A percentile compares a stretch with the other conserved stretches of the same genome.
These are phyloP conservation scores for Chlamydomonas asymmetrica DNA, from an alignment of 139 green algal genomes.

Conservation along the genomic window DNA sequence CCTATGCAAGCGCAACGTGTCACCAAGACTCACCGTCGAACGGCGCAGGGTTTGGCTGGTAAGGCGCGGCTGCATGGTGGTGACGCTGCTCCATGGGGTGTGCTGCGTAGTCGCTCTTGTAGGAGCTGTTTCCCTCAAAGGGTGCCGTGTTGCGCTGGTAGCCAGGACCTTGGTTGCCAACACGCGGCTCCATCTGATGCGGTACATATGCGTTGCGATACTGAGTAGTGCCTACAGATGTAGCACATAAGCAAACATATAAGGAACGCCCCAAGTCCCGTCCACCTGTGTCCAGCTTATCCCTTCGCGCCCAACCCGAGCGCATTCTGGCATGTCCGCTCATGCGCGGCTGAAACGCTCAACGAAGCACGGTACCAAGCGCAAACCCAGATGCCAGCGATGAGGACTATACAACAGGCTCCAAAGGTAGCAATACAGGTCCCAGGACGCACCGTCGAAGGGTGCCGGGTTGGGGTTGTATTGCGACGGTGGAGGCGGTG, in stretches of 20 bases:
- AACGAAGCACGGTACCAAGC: not conserved
- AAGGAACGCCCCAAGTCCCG: not conserved
- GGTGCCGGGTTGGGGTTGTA: conserved; percentile 13
- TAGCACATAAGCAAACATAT: not conserved
- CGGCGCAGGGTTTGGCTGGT: conserved; percentile 8
- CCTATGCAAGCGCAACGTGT: too few species aligned
- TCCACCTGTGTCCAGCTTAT: not conserved
- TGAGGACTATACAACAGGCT: not conserved
- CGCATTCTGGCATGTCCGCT: not conserved
- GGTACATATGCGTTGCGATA: not conserved
- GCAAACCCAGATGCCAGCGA: not conserved
- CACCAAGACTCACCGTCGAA: conserved; percentile 60
- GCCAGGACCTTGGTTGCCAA: not conserved
- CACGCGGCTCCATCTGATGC: not conserved
- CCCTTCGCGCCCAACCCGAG: too few species aligned
- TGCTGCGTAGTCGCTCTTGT: not conserved
- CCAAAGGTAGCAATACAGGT: not conserved
- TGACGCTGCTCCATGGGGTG: not conserved
- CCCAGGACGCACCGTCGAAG: conserved; percentile 4
- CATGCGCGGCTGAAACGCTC: not conserved
- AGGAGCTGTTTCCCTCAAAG: not conserved
- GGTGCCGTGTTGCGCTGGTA: not conserved
- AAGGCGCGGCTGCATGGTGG: not conserved
- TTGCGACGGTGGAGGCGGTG: not conserved
- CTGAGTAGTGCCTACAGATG: not conserved